Evolutionary conservation across 2,329 filamentous ascomycete species (phyloP), one percentile per base, ranked within the genome.

Genomic region (Paecilomyces variotii): DNA sequence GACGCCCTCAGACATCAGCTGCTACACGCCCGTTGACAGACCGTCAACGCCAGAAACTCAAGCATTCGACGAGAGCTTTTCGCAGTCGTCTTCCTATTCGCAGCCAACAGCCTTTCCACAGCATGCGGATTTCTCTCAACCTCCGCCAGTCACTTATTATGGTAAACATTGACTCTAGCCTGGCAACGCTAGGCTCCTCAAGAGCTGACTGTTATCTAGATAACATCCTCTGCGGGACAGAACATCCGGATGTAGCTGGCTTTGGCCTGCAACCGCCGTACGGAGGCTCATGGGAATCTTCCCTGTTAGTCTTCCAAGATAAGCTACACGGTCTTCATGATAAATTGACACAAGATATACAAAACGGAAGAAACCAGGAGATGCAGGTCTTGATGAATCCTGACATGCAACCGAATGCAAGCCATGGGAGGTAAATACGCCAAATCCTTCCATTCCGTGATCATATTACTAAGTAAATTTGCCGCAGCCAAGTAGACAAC

Each of bases 1-100:
- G 53, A 74, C 71, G 25, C 71, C 71, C 4, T 71, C 71, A 39
- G 71, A 74, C 59, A 74, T 74, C 70, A 71, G 68, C 49, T 74
- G 71, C 60, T 73, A 70, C 59, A 73, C 71, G 5, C 71, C 71
- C 10, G 69, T 52, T 9, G 24, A 26, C 12, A 27, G 50, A 28
- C 50, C 50, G 3, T 26, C 50, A n/a, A 52, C 50, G 4, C 50
- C 50, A 12, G 50, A 52, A 28, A 52, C 26, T 24, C 24, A 26
- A 27, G 50, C 24, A 25, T 52, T 28, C 24, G 25, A 26, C 12
- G 50, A 28, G 10, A 52, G 25, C 24, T 52, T 52, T 52, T 52
- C 50, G 10, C 27, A 26, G 24, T 52, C 50, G 4, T 52, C 50
- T 24, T 28, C 24, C 25, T 26, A 52, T 28, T 28, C 25, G 5